phyloP scores from a whole-genome alignment of 768 basidiomycete species.

The Tricholoma matsutake region DNA sequence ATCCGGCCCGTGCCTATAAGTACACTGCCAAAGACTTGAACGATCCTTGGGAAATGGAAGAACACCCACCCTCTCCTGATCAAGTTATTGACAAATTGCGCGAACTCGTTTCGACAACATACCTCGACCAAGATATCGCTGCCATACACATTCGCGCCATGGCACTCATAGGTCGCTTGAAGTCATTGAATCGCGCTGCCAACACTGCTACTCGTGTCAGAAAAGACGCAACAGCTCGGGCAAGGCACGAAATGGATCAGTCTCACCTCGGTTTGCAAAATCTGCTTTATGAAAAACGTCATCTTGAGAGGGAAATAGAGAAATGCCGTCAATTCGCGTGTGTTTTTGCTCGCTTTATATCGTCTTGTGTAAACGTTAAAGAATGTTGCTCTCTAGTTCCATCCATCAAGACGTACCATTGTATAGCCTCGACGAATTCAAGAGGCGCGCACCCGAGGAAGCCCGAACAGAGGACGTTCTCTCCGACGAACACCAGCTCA shows the following conservation, averaged over 20 bases:
- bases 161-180: conserved; percentile 77
- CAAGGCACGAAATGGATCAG: conserved; percentile 87
- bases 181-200: conserved; percentile 72
- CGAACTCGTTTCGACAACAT: conserved; percentile 52
- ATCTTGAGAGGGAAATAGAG: conserved; percentile 88
- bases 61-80: conserved; percentile 37
- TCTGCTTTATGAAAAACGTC: conserved; percentile 82
- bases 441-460: conserved; percentile 63
- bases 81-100: conserved; percentile 59
- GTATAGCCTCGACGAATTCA: conserved; percentile 67
- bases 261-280: conserved; percentile 85
- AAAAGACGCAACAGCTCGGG: conserved; percentile 73
- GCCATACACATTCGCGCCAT: conserved; percentile 63
- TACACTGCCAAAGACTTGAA: too few species aligned
- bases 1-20: conserved; percentile 1
- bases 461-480: conserved; percentile 59
- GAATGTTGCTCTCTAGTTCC: conserved; percentile 45
- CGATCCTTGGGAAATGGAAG: too few species aligned
- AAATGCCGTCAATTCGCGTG: conserved; percentile 92
- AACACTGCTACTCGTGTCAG: conserved; percentile 63
- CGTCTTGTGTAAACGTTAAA: neutral
- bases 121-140: conserved; percentile 43
- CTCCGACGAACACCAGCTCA: conserved; percentile 74
- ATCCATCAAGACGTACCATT: conserved; percentile 87
- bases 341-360: conserved; percentile 26